Evolutionary conservation across 1,284 basidiomycete genomes (phyloP).

Genomic region (Heterobasidion parviporum): DNA sequence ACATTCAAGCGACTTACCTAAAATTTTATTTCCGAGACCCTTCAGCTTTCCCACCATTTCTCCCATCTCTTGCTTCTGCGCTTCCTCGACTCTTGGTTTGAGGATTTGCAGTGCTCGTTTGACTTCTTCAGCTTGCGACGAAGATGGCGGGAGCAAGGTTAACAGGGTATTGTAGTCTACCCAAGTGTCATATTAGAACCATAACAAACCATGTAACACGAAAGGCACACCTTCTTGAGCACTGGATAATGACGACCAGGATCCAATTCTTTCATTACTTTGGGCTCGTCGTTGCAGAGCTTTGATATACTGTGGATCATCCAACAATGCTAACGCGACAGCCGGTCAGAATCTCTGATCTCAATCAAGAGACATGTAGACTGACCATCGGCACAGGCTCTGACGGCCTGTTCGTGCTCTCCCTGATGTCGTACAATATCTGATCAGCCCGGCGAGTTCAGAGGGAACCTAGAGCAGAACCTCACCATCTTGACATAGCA

Average conservation of each 20-base stretch:
- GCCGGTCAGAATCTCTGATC: constrained; percentile 1
- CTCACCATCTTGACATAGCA: constrained; percentile 70
- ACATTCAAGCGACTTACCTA: constrained; percentile 47
- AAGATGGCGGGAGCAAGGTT: constrained; percentile 48
- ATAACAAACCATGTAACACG: constrained; percentile 5
- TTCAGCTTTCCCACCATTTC: constrained; percentile 95
- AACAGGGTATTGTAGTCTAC: constrained; percentile 75
- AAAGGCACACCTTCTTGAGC: constrained; percentile 71
- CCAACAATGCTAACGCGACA: constrained; percentile 57
- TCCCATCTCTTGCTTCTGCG: constrained; percentile 81
- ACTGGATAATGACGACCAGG: constrained; percentile 76
- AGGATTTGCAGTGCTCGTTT: constrained; percentile 44
- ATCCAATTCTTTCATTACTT: constrained; percentile 73
- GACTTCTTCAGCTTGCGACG: constrained; percentile 42
- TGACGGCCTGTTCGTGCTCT: constrained; percentile 67
- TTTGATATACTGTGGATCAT: constrained; percentile 83
- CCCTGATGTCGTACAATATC: constrained; percentile 33
- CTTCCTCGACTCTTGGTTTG: constrained; percentile 60
- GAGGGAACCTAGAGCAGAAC: background rate
- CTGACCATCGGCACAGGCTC: constrained; percentile 68
- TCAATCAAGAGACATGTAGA: constrained; percentile 2
- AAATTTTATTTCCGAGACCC: constrained; percentile 82
- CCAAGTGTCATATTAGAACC: background rate
- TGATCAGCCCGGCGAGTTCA: background rate
- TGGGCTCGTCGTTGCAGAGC: constrained; percentile 81